Conservation (phyloP, 805 yeast genomes). For the Pichia occidentalis region DNA sequence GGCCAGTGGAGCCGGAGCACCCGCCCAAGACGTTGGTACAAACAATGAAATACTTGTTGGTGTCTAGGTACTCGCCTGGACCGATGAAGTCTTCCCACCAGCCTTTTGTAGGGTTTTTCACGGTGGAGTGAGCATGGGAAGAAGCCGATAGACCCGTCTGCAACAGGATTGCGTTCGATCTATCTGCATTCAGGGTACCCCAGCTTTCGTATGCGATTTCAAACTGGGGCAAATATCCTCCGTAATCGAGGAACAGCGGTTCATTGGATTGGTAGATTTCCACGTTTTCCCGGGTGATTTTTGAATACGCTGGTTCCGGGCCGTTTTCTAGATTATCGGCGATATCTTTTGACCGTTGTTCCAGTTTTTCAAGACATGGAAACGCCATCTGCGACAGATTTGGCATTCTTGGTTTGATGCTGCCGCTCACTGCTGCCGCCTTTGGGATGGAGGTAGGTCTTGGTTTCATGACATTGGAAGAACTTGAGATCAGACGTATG, state of each 20-base stretch:
- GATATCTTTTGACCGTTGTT: slow-evolving; percentile 40
- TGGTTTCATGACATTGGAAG: slow-evolving; percentile 8
- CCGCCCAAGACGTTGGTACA: slow-evolving; percentile 94
- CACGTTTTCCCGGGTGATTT: slow-evolving; percentile 60
- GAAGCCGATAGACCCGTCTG: slow-evolving; percentile 94
- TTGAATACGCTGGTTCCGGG: slow-evolving; percentile 81
- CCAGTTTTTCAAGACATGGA: slow-evolving; percentile 80
- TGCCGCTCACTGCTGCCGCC: slow-evolving; percentile 5
- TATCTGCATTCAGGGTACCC: slow-evolving; percentile 63
- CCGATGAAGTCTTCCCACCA: slow-evolving; percentile 98
- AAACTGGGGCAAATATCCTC: slow-evolving; percentile 67
- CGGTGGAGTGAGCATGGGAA: slow-evolving; percentile 84
- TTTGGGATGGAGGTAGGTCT: slow-evolving; percentile 9
- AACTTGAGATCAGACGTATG: slow-evolving; percentile 3
- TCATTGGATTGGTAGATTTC: slow-evolving; percentile 45
- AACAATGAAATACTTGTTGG: slow-evolving; percentile 71
- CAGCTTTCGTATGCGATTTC: slow-evolving; percentile 91
- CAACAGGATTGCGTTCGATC: slow-evolving; percentile 66
- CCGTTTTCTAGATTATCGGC: slow-evolving; percentile 45
- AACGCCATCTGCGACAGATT: slow-evolving; percentile 51
- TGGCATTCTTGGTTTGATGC: slow-evolving; percentile 1
- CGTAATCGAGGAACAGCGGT: slow-evolving; percentile 73
- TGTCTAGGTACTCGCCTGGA: slow-evolving; percentile 72
- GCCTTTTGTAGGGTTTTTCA: slow-evolving; percentile 61
- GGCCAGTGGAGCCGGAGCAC: slow-evolving; percentile 93